Percentiles rank a stretch among this genome's conserved stretches.
Conservation (phyloP, 208 protist genomes). For the Crithidia fasciculata region DNA sequence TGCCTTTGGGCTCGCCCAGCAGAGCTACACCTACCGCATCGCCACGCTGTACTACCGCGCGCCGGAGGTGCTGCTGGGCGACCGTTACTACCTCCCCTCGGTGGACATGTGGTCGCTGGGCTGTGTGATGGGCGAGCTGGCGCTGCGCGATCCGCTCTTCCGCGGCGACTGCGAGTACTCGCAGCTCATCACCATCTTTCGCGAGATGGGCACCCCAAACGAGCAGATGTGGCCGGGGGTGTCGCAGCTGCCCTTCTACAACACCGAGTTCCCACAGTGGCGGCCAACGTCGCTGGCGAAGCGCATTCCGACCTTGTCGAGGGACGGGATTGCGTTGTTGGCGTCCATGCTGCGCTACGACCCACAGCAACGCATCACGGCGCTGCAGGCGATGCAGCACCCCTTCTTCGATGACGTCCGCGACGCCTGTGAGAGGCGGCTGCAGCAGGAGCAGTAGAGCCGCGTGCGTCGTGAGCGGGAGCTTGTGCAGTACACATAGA, state of each 20-base stretch:
- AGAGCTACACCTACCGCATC: conserved; percentile 91
- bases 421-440: conserved; percentile 35
- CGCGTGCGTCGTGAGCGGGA: too few relatives aligned
- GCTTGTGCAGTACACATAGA: too few relatives aligned
- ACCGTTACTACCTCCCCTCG: conserved; percentile 80
- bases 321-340: conserved; percentile 70
- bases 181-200: conserved; percentile 92
- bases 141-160: conserved; percentile 80
- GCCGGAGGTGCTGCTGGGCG: conserved; percentile 93
- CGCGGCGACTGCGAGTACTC: conserved; percentile 86
- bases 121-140: conserved; percentile 96
- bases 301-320: conserved; percentile 62
- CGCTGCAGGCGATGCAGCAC: conserved; percentile 75
- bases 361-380: conserved; percentile 72
- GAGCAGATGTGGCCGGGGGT: conserved; percentile 79
- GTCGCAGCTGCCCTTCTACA: conserved; percentile 73
- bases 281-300: conserved; percentile 37
- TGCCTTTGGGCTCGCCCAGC: conserved; percentile 81
- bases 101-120: conserved; percentile 96
- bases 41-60: conserved; percentile 95
- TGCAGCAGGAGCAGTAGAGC: conserved; percentile 34
- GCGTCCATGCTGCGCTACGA: conserved; percentile 67
- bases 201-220: conserved; percentile 94
- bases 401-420: conserved; percentile 87
- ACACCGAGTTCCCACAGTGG: conserved; percentile 69